Percentiles rank a stretch among this genome's conserved stretches.
These are phyloP conservation scores for Scleroderma citrinum DNA, from an alignment of 768 basidiomycete species.

Conservation along the genomic window DNA sequence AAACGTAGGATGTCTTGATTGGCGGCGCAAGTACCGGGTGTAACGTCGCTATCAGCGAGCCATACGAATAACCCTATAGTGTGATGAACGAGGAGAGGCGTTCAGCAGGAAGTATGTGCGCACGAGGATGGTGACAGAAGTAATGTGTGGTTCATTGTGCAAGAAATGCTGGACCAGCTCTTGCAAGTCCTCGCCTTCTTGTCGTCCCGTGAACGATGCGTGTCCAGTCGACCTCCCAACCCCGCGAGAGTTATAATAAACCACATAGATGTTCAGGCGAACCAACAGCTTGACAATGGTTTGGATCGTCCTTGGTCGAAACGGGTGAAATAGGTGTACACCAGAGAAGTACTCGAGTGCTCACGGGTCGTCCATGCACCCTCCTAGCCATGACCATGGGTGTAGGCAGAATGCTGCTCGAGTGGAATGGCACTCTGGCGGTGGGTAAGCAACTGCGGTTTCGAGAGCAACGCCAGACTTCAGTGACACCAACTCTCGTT, in stretches of 20 bases:
- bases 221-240: conserved; percentile 71
- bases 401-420: conserved; percentile 70
- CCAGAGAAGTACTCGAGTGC: conserved; percentile 23
- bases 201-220: conserved; percentile 65
- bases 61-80: conserved; percentile 79
- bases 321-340: not conserved
- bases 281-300: conserved; percentile 42
- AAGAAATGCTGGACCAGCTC: conserved; percentile 55
- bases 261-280: conserved; percentile 45
- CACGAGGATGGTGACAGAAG: conserved; percentile 56
- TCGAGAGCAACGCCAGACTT: conserved; percentile 42
- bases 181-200: conserved; percentile 65
- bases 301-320: conserved; percentile 27
- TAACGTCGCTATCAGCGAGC: conserved; percentile 65
- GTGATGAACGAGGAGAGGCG: not conserved
- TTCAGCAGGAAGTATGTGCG: conserved; percentile 17
- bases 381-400: conserved; percentile 85
- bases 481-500: conserved; percentile 12
- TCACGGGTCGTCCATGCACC: conserved; percentile 70
- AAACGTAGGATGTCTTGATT: conserved; percentile 56
- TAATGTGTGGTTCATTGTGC: conserved; percentile 35
- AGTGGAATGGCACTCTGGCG: conserved; percentile 13
- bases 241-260: conserved; percentile 74
- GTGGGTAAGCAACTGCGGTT: conserved; percentile 30
- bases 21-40: conserved; percentile 46